Percentiles rank a stretch among this genome's conserved stretches.
phyloP scores from a whole-genome alignment of 345 rosid species.

The Populus ilicifolia region DNA sequence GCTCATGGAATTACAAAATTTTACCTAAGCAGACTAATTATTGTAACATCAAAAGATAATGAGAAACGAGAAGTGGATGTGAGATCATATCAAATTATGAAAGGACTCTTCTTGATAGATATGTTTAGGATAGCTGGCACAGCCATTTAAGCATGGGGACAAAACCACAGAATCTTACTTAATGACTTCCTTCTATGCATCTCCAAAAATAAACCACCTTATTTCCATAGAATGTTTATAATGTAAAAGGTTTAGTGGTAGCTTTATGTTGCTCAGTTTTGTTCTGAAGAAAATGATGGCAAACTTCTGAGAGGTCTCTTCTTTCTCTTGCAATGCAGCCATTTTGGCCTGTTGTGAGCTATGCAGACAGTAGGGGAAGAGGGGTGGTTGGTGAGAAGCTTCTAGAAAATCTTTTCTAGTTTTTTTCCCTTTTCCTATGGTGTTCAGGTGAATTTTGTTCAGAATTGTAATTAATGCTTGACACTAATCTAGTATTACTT shows the following conservation, averaged over 20 bases:
- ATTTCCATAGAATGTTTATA: neutral
- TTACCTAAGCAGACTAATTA: neutral
- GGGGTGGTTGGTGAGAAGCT: constrained; percentile 88
- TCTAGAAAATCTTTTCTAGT: neutral
- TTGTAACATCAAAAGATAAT: neutral
- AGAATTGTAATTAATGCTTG: neutral
- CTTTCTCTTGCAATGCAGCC: constrained; percentile 51
- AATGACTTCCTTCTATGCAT: too few relatives aligned
- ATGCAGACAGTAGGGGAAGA: constrained; percentile 53
- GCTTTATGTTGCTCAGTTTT: neutral
- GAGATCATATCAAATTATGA: neutral
- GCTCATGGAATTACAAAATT: too few relatives aligned
- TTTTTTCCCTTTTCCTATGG: neutral
- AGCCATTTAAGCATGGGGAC: neutral
- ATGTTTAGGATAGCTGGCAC: neutral
- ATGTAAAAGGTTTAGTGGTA: neutral
- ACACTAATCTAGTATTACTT: neutral
- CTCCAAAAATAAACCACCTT: neutral
- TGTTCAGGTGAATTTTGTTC: neutral
- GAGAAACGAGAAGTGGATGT: too few relatives aligned
- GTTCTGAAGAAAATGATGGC: neutral
- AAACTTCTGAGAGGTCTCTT: neutral
- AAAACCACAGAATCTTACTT: too few relatives aligned
- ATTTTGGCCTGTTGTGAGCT: constrained; percentile 71
- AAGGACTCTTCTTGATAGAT: neutral